Evolutionary conservation across 2,329 filamentous ascomycete genomes (phyloP), one percentile per base, ranked within the genome.

Genomic region (Trichoderma aggressivum): DNA sequence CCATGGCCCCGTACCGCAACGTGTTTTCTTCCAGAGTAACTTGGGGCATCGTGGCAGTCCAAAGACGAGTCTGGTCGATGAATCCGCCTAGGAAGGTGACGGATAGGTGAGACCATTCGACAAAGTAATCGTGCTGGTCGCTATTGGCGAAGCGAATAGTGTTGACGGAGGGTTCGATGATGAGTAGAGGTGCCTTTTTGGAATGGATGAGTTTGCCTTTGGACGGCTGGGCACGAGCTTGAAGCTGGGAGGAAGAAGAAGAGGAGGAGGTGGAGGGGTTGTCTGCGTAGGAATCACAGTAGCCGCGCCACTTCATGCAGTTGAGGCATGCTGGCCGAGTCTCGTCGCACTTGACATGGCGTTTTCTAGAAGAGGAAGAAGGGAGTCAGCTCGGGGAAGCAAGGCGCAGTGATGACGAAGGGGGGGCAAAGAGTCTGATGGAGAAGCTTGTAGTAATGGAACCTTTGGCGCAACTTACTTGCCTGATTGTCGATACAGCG

Each of bases 341-440:
- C 74, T 83, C 82, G 62, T 83, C 82, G 70, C 82, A 83, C 74
- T 83, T 83, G 47, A 83, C 79, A 72, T 83, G 82, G 24, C 82
- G 81, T 67, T 82, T 82, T 66, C 81, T 82, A 36, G 24, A 21
- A 47, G 30, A 24, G 7, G 30, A 16, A 43, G 28, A 56, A 6
- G 5, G 28, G n/a, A 18, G 24, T 70, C 43, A 60, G 58, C 56
- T 7, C 11, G 5, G 10, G 28, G 14, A 32, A n/a, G 36, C 36
- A 24, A 21, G 8, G 30, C 24, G 3, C 0, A 24, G 34, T 28
- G 16, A 8, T 28, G 55, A n/a, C 18, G n/a, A 43, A n/a, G 24
- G 21, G 24, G 21, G 24, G 36, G n/a, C 12, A 5, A 32, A 34
- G 18, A 21, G 12, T 50, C 26, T 16, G n/a, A 11, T 18, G 16